Base-by-base conservation (phyloP, 1,284 basidiomycete genomes). In the Chiua sp. region DNA sequence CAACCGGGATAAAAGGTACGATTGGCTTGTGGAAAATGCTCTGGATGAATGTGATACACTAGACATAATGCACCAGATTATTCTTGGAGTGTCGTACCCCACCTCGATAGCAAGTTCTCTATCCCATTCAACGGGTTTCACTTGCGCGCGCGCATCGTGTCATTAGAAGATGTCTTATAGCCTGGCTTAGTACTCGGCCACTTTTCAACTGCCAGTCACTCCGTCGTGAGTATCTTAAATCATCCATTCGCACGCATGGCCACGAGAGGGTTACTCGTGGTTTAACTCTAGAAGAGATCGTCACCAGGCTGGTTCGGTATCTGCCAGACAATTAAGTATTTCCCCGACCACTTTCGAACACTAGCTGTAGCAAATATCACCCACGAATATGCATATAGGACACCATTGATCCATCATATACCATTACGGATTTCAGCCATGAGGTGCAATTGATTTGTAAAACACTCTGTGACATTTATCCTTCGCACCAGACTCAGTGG, bases 31-130 rank as follows among this genome's bases (percentile, higher is more conserved):
- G 53, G 56, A 53, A 32, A 44, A 51, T 26, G 20, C 20, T 37
- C 30, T 26, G 47, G 53, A 63, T 37, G 47, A 52, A 32, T 56
- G 42, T 59, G 49, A 67, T 67, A 48, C 60, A 48, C 52, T 53
- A 20, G n/a, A 33, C 44, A 13, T 11, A 20, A 18, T 42, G 7
- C 39, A n/a, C 20, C 51, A 33, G 20, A 55, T 33, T 30, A 13
- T 16, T 18, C 8, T 23, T 50, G 10, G n/a, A 18, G 50, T 22
- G 39, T 16, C 4, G 20, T 7, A 22, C 15, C n/a, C 15, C 35
- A 18, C 35, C 35, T 16, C 35, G 15, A 16, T 37, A 15, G 35
- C 35, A 37, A 37, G 15, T 7, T 37, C 15, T 18, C 15, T 37
- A 5, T 37, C 16, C 15, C 35, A 37, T 16, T 37, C 35, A 37